These are phyloP conservation scores for Labyrinthula sp. DNA, from an alignment of 352 stramenopile genomes.

Conservation along the genomic window DNA sequence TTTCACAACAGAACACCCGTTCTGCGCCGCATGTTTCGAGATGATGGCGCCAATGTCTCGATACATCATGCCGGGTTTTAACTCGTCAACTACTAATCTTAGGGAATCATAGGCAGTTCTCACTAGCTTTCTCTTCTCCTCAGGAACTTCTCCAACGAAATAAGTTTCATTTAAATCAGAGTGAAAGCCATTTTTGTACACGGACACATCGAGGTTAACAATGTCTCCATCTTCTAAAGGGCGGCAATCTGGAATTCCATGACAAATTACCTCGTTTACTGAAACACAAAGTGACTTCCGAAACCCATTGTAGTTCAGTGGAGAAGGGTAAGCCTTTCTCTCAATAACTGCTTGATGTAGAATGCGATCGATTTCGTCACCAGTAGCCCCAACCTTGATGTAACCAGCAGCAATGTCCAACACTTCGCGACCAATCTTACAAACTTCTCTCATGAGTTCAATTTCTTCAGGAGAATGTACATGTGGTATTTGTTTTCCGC, in stretches of 20 bases:
- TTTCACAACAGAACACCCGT: conserved; percentile 74
- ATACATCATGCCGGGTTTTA: conserved; percentile 82
- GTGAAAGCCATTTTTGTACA: conserved; percentile 89
- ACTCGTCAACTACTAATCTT: conserved; percentile 49
- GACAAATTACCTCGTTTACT: conserved; percentile 85
- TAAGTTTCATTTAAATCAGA: conserved; percentile 95
- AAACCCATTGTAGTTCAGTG: conserved; percentile 92
- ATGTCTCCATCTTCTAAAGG: conserved; percentile 83
- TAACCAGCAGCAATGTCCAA: conserved; percentile 71
- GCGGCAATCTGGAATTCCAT: conserved; percentile 86
- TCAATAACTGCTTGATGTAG: conserved; percentile 74
- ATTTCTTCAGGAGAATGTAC: conserved; percentile 78
- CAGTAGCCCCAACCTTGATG: conserved; percentile 64
- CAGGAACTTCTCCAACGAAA: conserved; percentile 79
- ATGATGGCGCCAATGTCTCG: conserved; percentile 80
- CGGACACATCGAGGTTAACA: conserved; percentile 91
- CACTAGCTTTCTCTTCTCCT: conserved; percentile 63
- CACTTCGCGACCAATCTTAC: conserved; percentile 66
- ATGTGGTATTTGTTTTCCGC: conserved; percentile 43
- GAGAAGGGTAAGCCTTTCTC: conserved; percentile 76
- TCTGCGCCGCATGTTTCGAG: conserved; percentile 49
- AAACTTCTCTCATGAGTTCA: conserved; percentile 66
- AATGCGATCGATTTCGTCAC: conserved; percentile 85
- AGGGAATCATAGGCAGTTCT: conserved; percentile 73
- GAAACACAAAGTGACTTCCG: conserved; percentile 65